Evolutionary conservation across 2,329 filamentous ascomycete genomes (phyloP), one percentile per base, ranked within the genome.

Genomic region (Fusarium nelsonii): DNA sequence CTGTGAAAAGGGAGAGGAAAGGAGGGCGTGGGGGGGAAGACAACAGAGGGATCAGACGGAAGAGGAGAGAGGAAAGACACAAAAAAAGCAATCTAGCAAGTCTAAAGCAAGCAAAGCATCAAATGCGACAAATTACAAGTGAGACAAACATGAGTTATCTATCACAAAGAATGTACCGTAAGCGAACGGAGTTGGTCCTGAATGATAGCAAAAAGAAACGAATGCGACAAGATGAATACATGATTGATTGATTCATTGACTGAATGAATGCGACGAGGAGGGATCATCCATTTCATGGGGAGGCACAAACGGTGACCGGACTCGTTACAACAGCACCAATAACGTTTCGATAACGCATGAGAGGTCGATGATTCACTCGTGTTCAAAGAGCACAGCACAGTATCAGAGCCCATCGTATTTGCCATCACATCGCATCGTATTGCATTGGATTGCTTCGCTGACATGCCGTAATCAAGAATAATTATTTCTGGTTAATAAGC

Each of bases 21-120:
- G 28, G 36, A 37, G 50, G 46, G 50, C 56, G 63, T 64, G 65
- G 64, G 65, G 64, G 63, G 23, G 23, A 23, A 46, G 45, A 37
- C 16, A 58, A 52, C 33, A 18, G 33, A 39, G 46, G 23, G 23
- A 28, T 18, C 23, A 6, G 12, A 50, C 61, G 34, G 57, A 58
- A 46, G 58, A 68, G 64, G 48, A 54, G 58, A 68, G 65, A 68
- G 63, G 44, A 58, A 64, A 68, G 64, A 68, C 49, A 53, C 46
- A 37, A 59, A 66, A 68, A 68, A 23, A 23, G 23, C 23, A 23
- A 23, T 23, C 23, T 5, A 23, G 23, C 6, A 3, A 23, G 23
- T 23, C 23, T 5, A 23, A 23, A 23, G 52, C 58, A 68, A 68
- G 36, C 54, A 28, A 37, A 61, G 10, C 23, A 41, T 58, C 61